Evolutionary conservation across 1,284 basidiomycete species (phyloP).

Genomic region (Tilletia indica): DNA sequence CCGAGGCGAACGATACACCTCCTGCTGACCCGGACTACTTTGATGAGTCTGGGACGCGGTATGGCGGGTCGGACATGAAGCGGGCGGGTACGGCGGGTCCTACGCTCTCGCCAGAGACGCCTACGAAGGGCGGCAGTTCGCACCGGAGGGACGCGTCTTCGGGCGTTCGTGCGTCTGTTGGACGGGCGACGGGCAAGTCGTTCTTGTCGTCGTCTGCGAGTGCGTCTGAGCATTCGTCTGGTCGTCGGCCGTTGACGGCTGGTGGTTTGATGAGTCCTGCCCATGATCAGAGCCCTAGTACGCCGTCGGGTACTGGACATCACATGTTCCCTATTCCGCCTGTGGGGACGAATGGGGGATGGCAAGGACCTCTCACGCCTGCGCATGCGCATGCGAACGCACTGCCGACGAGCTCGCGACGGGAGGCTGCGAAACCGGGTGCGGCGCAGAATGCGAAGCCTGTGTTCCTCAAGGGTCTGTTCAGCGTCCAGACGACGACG

Average conservation of each 20-base stretch:
- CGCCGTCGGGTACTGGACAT: background rate
- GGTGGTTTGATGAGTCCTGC: background rate
- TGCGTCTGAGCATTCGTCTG: conserved; percentile 5
- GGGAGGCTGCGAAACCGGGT: conserved; percentile 23
- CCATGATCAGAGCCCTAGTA: background rate
- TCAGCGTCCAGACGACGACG: conserved; percentile 82
- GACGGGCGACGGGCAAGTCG: conserved; percentile 31
- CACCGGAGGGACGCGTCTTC: background rate
- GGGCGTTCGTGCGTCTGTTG: conserved; percentile 25
- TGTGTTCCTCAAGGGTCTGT: conserved; percentile 57
- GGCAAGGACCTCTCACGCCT: conserved; percentile 32
- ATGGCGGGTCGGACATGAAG: background rate
- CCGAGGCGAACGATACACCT: background rate
- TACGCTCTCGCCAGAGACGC: conserved; percentile 1
- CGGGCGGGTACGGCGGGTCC: background rate
- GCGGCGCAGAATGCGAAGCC: conserved; percentile 35
- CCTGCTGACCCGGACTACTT: conserved; percentile 6
- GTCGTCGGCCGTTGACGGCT: background rate
- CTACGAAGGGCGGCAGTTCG: background rate
- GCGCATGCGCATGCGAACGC: conserved; percentile 30
- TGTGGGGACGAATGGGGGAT: conserved; percentile 28
- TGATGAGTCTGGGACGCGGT: background rate
- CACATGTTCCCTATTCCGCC: conserved; percentile 23
- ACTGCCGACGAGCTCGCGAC: conserved; percentile 24
- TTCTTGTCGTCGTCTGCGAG: conserved; percentile 32